Conservation (phyloP, 2,329 filamentous ascomycete genomes). For the Aspergillus aculeatus region DNA sequence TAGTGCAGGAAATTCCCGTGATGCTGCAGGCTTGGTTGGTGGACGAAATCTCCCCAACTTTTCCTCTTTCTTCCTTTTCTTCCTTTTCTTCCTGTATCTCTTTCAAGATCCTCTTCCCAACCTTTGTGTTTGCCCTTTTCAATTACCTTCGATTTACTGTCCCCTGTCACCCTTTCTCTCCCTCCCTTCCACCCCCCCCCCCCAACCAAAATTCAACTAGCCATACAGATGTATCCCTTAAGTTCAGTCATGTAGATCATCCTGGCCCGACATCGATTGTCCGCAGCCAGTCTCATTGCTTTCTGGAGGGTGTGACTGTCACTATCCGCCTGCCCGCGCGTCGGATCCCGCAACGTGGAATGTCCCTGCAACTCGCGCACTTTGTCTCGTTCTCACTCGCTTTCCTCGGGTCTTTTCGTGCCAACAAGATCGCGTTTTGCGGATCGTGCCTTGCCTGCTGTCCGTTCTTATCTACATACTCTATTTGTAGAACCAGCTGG, state of each 20-base stretch:
- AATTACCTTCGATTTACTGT: too few species aligned
- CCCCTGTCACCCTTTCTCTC: neutral
- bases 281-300: neutral
- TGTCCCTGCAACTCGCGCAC: constrained; percentile 9
- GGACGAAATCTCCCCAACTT: neutral
- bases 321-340: neutral
- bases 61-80: neutral
- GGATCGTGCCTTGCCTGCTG: constrained; percentile 14
- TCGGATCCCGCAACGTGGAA: constrained; percentile 21
- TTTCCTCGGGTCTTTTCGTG: constrained; percentile 12
- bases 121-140: too few species aligned
- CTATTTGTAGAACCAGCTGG: constrained; percentile 12
- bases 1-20: neutral
- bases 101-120: too few species aligned
- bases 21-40: constrained; percentile 5
- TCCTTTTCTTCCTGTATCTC: neutral
- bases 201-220: neutral
- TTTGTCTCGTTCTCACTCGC: constrained; percentile 13
- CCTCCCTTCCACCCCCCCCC: neutral
- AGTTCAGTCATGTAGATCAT: constrained; percentile 1
- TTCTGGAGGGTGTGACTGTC: neutral
- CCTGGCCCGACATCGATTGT: neutral
- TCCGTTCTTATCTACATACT: constrained; percentile 11
- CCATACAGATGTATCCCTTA: neutral
- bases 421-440: constrained; percentile 16